Conservation (phyloP, 768 basidiomycete genomes). For the Auriscalpium orientale region DNA sequence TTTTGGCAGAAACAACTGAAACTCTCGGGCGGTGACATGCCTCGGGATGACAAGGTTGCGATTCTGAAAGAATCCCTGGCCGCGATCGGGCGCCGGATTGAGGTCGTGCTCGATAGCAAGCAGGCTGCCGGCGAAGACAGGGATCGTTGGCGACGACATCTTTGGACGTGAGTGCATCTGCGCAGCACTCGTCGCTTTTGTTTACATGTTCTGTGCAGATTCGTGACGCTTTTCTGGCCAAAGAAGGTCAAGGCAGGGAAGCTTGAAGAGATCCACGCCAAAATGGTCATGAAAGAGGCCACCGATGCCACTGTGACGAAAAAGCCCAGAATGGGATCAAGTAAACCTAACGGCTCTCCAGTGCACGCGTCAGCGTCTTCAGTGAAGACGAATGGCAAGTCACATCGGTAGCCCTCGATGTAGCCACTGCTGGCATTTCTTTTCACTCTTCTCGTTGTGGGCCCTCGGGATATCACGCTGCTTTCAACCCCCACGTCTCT, state of each 20-base stretch:
- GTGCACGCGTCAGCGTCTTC: slow-evolving; percentile 35
- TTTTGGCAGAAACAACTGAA: slow-evolving; percentile 82
- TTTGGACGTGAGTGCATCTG: slow-evolving; percentile 80
- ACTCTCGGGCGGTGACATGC: slow-evolving; percentile 86
- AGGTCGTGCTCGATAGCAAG: slow-evolving; percentile 69
- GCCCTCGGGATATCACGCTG: neutral
- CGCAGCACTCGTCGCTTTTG: neutral
- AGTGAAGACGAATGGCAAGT: slow-evolving; percentile 53
- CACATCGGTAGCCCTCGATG: slow-evolving; percentile 39
- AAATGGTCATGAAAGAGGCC: slow-evolving; percentile 87
- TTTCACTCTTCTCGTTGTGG: neutral
- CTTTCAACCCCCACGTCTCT: neutral
- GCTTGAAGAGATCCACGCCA: slow-evolving; percentile 90
- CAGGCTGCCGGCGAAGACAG: slow-evolving; percentile 73
- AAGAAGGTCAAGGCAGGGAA: slow-evolving; percentile 93
- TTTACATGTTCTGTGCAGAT: slow-evolving; percentile 37
- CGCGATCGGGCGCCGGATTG: slow-evolving; percentile 89
- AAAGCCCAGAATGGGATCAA: slow-evolving; percentile 48
- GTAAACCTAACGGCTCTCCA: slow-evolving; percentile 36
- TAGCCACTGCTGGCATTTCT: neutral
- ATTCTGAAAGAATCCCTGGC: slow-evolving; percentile 93
- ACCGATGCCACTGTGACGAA: slow-evolving; percentile 44
- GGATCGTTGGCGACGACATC: slow-evolving; percentile 84
- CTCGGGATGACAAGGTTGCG: slow-evolving; percentile 91
- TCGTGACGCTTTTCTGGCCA: slow-evolving; percentile 96